These are phyloP conservation scores for Angomonas deanei DNA, from an alignment of 208 protist species.

Conservation along the genomic window DNA sequence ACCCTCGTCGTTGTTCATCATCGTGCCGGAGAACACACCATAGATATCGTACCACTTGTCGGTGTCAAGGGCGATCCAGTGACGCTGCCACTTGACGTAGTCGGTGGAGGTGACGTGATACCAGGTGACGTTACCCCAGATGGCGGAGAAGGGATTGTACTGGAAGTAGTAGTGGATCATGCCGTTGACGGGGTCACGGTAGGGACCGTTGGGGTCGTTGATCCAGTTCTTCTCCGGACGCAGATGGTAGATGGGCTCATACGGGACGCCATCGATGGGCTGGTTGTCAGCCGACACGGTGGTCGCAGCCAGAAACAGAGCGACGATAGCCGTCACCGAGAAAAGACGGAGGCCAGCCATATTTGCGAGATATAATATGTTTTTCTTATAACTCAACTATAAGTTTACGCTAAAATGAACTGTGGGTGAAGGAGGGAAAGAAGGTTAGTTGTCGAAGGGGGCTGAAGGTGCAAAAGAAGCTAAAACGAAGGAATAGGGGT, in stretches of 20 bases:
- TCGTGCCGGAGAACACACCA: constrained; percentile 42
- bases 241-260: constrained; percentile 42
- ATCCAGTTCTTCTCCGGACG: constrained; percentile 53
- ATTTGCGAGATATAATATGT: no score
- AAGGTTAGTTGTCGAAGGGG: no score
- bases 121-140: constrained; percentile 55
- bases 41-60: constrained; percentile 39
- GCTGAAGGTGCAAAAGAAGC: no score
- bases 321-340: background rate
- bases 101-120: constrained; percentile 54
- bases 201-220: constrained; percentile 58
- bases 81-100: constrained; percentile 48
- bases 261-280: background rate
- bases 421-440: no score
- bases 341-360: background rate
- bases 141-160: constrained; percentile 50
- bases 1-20: constrained; percentile 32
- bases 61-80: constrained; percentile 18
- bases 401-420: no score
- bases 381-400: background rate
- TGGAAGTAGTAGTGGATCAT: constrained; percentile 58
- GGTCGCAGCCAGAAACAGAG: background rate
- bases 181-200: constrained; percentile 49
- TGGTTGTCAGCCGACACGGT: background rate
- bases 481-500: no score